Evolutionary conservation across 1,284 basidiomycete species (phyloP).

Genomic region (Leucoagaricus sp.): DNA sequence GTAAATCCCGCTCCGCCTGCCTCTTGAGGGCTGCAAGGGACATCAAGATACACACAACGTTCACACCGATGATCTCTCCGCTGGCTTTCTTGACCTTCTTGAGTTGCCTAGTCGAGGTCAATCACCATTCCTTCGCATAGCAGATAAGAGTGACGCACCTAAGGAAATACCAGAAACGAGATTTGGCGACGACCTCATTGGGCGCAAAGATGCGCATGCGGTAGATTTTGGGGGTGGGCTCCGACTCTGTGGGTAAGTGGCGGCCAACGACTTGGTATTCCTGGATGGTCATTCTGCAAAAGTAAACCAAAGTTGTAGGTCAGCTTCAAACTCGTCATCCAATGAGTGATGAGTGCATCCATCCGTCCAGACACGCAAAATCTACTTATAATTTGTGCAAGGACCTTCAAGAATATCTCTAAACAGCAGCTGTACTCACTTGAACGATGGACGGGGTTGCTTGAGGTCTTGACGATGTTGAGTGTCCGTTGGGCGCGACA

Average conservation of each 20-base stretch:
- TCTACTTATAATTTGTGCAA: too few relatives aligned
- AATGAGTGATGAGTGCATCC: conserved; percentile 28
- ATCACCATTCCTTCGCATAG: background rate
- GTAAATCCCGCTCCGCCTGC: conserved; percentile 76
- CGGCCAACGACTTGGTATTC: conserved; percentile 99
- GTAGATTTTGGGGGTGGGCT: conserved; percentile 96
- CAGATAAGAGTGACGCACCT: conserved; percentile 48
- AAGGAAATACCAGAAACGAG: conserved; percentile 99
- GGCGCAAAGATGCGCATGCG: conserved; percentile 99
- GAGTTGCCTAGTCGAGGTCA: conserved; percentile 66
- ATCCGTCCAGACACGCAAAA: conserved; percentile 1
- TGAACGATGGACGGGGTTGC: conserved; percentile 2
- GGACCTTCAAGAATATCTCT: background rate
- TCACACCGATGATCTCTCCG: conserved; percentile 98
- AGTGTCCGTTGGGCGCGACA: conserved; percentile 3
- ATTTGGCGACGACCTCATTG: conserved; percentile 98
- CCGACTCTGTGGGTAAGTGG: conserved; percentile 92
- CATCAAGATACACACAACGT: conserved; percentile 79
- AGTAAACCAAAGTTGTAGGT: conserved; percentile 18
- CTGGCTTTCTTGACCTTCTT: conserved; percentile 99
- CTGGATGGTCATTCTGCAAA: conserved; percentile 45
- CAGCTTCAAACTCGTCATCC: conserved; percentile 18
- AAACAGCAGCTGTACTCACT: conserved; percentile 6
- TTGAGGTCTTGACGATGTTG: conserved; percentile 15
- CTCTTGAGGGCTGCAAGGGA: conserved; percentile 85